phyloP scores from a whole-genome alignment of 768 basidiomycete species.

The Dendrothele bispora region DNA sequence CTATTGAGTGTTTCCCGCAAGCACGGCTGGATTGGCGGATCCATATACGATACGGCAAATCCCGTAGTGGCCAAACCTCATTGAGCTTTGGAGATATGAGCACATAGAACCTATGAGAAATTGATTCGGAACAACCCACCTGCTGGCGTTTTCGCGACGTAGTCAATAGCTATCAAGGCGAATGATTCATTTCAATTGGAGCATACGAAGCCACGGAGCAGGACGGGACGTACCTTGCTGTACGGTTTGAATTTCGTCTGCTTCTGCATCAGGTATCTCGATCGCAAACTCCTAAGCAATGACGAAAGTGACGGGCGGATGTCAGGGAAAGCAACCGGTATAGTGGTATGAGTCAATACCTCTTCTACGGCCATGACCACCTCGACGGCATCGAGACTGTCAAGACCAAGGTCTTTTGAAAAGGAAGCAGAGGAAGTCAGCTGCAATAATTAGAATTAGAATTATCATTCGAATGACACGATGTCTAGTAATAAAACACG shows the following conservation, averaged over 20 bases:
- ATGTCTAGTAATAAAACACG: constrained; percentile 4
- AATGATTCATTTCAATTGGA: constrained; percentile 12
- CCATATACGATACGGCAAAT: constrained; percentile 38
- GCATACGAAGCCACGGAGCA: constrained; percentile 9
- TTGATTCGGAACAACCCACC: constrained; percentile 42
- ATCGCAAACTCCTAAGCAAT: constrained; percentile 84
- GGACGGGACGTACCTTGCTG: constrained; percentile 67
- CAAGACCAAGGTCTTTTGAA: constrained; percentile 82
- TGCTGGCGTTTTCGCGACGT: constrained; percentile 91
- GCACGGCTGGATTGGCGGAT: constrained; percentile 28
- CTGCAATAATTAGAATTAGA: constrained; percentile 37
- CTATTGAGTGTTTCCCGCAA: too few relatives aligned
- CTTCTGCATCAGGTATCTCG: constrained; percentile 97
- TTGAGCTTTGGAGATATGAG: constrained; percentile 39
- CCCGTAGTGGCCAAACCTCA: constrained; percentile 37
- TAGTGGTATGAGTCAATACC: constrained; percentile 34
- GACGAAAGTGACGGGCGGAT: constrained; percentile 1
- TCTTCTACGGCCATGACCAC: constrained; percentile 99
- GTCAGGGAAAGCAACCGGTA: not conserved
- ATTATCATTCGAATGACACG: too few relatives aligned
- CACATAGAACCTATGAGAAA: constrained; percentile 5
- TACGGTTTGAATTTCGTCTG: constrained; percentile 91
- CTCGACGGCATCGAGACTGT: constrained; percentile 96
- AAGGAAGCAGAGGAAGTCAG: constrained; percentile 68
- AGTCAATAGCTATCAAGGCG: constrained; percentile 76